Percentiles rank a stretch among this genome's conserved stretches.
phyloP scores from a whole-genome alignment of 306 rosid species.

The Fragaria iinumae region DNA sequence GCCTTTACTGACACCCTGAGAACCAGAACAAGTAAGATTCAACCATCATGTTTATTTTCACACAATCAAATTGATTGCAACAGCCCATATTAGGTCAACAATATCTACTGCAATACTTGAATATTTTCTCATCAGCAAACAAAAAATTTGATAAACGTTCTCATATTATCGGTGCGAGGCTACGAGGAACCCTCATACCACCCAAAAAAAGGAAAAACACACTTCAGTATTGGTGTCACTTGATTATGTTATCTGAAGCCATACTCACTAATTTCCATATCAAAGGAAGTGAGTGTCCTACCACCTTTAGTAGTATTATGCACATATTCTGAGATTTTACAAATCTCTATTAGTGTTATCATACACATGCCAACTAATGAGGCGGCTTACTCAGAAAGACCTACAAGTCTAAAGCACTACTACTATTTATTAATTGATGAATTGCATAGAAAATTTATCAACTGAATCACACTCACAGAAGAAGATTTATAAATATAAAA shows the following conservation, averaged over 20 bases:
- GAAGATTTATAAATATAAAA: background rate
- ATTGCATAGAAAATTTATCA: background rate
- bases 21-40: constrained; percentile 11
- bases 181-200: background rate
- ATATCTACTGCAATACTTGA: background rate
- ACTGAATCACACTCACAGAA: background rate
- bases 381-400: background rate
- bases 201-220: too few species aligned
- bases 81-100: background rate
- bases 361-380: background rate
- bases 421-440: background rate
- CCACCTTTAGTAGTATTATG: background rate
- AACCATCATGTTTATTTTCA: background rate
- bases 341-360: background rate
- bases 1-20: constrained; percentile 70
- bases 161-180: background rate
- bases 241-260: background rate
- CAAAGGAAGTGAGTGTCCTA: background rate
- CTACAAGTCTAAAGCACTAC: background rate
- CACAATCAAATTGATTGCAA: background rate
- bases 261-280: background rate
- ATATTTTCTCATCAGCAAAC: constrained; percentile 3
- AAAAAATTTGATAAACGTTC: background rate
- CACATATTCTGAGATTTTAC: background rate
- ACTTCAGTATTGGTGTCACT: background rate